Percentiles rank a stretch among this genome's conserved stretches.
Conservation (phyloP, 73 alveolate genomes). For the Halteria grandinella region DNA sequence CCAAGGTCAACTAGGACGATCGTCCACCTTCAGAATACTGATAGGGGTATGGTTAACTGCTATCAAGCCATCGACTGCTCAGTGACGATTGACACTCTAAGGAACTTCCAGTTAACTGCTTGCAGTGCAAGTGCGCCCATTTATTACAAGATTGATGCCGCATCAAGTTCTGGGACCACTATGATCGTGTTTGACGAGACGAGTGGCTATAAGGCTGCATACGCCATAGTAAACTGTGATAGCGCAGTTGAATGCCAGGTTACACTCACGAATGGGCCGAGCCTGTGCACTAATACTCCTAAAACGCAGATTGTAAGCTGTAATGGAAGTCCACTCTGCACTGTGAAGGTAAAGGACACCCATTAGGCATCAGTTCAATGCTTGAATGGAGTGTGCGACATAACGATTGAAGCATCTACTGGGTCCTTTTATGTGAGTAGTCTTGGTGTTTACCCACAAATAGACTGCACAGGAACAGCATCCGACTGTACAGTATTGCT, state of each 20-base stretch:
- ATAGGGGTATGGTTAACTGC: constrained; percentile 4
- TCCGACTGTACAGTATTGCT: neutral
- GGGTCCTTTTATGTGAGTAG: neutral
- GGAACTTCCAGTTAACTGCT: neutral
- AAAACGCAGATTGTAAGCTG: neutral
- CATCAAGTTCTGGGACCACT: neutral
- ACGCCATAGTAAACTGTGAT: neutral
- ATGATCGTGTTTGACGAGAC: neutral
- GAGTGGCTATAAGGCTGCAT: neutral
- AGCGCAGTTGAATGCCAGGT: neutral
- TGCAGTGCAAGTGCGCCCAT: neutral
- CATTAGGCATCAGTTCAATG: constrained; percentile 14
- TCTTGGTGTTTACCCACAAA: neutral
- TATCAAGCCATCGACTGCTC: neutral
- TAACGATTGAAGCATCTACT: constrained; percentile 15
- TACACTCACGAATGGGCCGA: neutral
- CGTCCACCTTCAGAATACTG: neutral
- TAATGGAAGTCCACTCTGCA: neutral
- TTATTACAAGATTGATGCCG: neutral
- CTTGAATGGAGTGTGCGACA: neutral
- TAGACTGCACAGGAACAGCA: neutral
- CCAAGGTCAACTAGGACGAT: neutral
- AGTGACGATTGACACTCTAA: neutral
- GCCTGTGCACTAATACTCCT: neutral
- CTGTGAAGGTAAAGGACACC: neutral